Evolutionary conservation across 208 protist genomes (phyloP).

Genomic region (Leishmania martiniquensis): DNA sequence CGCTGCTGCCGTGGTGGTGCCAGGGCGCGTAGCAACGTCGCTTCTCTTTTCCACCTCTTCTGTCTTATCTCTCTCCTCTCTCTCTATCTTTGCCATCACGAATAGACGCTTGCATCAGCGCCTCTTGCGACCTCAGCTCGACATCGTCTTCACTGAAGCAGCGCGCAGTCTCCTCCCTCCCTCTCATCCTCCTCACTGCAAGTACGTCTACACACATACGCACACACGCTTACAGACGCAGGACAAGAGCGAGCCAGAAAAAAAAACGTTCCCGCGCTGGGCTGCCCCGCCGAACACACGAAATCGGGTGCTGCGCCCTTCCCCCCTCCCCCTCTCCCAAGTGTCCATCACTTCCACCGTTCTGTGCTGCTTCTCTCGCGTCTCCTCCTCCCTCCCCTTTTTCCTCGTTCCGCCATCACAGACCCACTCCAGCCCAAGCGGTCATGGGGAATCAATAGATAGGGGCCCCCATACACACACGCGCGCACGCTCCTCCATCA

Average conservation of each 20-base stretch:
- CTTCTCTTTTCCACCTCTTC: not conserved
- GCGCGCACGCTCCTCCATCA: not conserved
- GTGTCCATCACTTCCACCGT: not conserved
- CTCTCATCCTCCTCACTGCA: not conserved
- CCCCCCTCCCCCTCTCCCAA: no score
- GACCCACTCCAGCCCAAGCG: not conserved
- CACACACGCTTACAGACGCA: not conserved
- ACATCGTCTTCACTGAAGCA: not conserved
- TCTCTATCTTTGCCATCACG: no score
- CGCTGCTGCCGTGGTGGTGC: not conserved
- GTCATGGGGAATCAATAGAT: no score
- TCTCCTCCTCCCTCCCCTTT: not conserved
- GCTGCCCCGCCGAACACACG: not conserved
- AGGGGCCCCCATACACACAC: not conserved
- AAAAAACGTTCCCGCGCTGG: not conserved
- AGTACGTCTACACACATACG: not conserved
- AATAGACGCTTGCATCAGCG: no score
- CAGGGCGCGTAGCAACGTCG: no score
- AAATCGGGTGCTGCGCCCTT: not conserved
- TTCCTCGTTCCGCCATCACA: not conserved
- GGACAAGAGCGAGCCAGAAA: not conserved
- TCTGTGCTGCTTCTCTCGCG: not conserved
- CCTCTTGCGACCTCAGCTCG: no score
- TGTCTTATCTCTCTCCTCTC: not conserved
- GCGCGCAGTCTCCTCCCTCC: conserved; percentile 1